Evolutionary conservation across 2,329 filamentous ascomycete species (phyloP).

Genomic region (Penicillium psychrosexuale): DNA sequence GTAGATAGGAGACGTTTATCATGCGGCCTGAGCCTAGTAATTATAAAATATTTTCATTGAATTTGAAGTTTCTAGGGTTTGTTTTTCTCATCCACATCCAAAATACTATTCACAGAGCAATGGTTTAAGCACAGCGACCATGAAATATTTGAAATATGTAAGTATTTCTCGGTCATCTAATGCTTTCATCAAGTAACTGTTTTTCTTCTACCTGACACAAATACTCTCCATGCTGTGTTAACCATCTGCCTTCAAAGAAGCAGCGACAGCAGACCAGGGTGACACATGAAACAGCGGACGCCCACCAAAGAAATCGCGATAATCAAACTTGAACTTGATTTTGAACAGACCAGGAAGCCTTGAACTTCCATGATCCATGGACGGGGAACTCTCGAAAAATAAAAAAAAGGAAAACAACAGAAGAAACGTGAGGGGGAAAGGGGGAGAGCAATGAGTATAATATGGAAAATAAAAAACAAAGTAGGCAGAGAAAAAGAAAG

Average conservation of each 20-base stretch:
- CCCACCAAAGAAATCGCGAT: slow-evolving; percentile 25
- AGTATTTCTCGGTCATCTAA: slow-evolving; percentile 22
- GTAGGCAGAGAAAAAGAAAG: slow-evolving; percentile 25
- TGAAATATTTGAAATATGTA: slow-evolving; percentile 5
- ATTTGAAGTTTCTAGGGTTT: background rate
- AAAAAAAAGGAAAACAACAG: slow-evolving; percentile 11
- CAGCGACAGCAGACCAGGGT: slow-evolving; percentile 21
- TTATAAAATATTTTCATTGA: background rate
- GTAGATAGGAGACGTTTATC: slow-evolving; percentile 15
- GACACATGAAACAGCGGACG: slow-evolving; percentile 25
- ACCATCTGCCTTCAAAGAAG: slow-evolving; percentile 14
- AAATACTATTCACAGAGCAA: background rate
- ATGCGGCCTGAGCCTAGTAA: background rate
- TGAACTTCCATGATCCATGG: slow-evolving; percentile 11
- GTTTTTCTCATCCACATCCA: background rate
- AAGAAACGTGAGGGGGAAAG: slow-evolving; percentile 6
- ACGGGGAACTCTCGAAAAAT: slow-evolving; percentile 11
- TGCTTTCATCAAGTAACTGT: slow-evolving; percentile 27
- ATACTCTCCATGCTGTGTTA: slow-evolving; percentile 16
- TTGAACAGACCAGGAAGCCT: slow-evolving; percentile 16
- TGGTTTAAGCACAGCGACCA: background rate
- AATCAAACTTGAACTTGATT: slow-evolving; percentile 24
- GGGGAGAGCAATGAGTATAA: slow-evolving; percentile 16
- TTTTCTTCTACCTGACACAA: slow-evolving; percentile 22
- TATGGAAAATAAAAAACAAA: slow-evolving; percentile 21